Evolutionary conservation across 352 stramenopile species (phyloP), one percentile per base, ranked within the genome.

Genomic region (Pythium apleroticum): DNA sequence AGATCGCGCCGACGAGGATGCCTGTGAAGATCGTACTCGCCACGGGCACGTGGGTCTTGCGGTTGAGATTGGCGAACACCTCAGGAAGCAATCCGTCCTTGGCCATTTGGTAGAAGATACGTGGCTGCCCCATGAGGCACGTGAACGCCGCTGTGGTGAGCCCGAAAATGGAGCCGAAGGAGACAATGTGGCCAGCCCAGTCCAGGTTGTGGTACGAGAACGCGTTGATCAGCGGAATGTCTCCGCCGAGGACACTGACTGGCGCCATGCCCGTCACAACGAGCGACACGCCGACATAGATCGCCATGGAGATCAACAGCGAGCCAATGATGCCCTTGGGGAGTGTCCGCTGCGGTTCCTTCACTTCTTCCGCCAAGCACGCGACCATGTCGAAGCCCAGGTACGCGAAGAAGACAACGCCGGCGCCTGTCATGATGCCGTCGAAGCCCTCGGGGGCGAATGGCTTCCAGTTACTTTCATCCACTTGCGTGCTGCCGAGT

Each of bases 341-440:
- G 35, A 98, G 74, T 41, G 95, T 96, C 25, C 72, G 79, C 63
- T 97, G 90, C 4, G 92, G 92, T 52, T 97, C 78, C 22, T 95
- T 76, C 2, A 97, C 91, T 71, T 98, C 93, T 66, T 97, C 92
- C 0, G 89, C 90, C 25, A 97, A 77, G 70, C 89, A 97, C 7
- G 90, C 86, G 25, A 98, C 91, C 89, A 97, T 97, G 63, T 98
- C 93, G 72, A 98, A 98, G 31, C 91, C 91, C 37, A 97, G 71
- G 64, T 96, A 97, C 20, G 89, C 81, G 52, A 98, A 97, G 71
- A 97, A 98, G 22, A 97, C 90, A 45, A 97, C 89, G 2, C 87
- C 86, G 24, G 89, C 86, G 33, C 84, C 88, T 15, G 84, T 90
- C 72, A 98, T 90, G 30, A 98, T 83, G 12, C 91, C 80, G n/a